Conservation (phyloP, 169 alveolate genomes). For the Pseudocohnilembus persalinus region DNA sequence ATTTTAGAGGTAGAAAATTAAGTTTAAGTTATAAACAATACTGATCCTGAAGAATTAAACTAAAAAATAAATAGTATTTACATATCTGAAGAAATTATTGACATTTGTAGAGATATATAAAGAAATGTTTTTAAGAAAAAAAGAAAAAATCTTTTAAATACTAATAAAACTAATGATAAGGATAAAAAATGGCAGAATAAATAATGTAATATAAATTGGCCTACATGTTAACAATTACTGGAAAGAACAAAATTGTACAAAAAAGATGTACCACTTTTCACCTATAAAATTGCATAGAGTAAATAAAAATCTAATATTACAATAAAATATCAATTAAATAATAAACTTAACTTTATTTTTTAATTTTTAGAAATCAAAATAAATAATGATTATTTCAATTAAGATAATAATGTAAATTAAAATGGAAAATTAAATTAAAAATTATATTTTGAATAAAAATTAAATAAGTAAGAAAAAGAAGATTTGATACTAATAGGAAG, state of each 20-base stretch:
- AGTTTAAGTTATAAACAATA: background rate
- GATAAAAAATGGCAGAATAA: background rate
- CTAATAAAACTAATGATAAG: background rate
- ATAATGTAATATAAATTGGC: background rate
- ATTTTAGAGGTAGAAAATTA: background rate
- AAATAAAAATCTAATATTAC: too few species aligned
- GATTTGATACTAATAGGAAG: background rate
- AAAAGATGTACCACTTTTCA: background rate
- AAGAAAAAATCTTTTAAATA: background rate
- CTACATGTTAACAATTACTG: background rate
- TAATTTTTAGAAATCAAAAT: background rate
- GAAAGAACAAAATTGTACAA: background rate
- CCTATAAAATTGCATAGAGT: background rate
- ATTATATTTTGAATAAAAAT: too few species aligned
- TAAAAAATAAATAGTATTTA: too few species aligned
- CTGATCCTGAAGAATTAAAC: background rate
- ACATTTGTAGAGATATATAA: background rate
- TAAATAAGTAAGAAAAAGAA: background rate
- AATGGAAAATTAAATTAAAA: too few species aligned
- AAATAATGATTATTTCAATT: too few species aligned
- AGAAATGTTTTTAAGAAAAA: background rate
- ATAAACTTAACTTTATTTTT: background rate
- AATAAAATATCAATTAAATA: too few species aligned
- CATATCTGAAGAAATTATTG: background rate
- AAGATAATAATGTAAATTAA: background rate